Evolutionary conservation across 495 filamentous ascomycete species (phyloP).

Genomic region (Eremomyces bilateralis): DNA sequence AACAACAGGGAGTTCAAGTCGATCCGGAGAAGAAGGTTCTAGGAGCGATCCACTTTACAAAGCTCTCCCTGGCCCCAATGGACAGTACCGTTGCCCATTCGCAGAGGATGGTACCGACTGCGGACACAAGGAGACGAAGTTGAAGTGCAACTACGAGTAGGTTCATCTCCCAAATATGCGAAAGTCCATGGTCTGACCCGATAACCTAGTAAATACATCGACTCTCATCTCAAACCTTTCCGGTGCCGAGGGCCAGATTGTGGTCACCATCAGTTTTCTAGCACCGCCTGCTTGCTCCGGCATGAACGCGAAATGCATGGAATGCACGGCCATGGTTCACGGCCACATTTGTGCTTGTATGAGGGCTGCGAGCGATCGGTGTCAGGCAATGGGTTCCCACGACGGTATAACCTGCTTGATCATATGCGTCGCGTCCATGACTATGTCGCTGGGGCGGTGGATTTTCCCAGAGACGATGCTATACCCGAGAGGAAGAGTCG

Average conservation of each 20-base stretch:
- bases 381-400: conserved; percentile 67
- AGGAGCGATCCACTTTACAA: conserved; percentile 64
- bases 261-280: conserved; percentile 64
- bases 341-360: conserved; percentile 69
- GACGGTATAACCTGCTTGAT: conserved; percentile 82
- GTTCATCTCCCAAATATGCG: conserved; percentile 17
- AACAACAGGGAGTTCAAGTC: no score
- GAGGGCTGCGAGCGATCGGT: conserved; percentile 63
- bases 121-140: conserved; percentile 66
- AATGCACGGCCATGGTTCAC: conserved; percentile 82
- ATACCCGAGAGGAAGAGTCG: no score
- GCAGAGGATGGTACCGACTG: conserved; percentile 45
- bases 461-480: no score
- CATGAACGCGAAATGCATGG: conserved; percentile 89
- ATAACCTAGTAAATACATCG: conserved; percentile 62
- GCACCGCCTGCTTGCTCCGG: conserved; percentile 81
- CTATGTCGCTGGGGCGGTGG: no score
- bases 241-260: conserved; percentile 66
- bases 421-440: conserved; percentile 91
- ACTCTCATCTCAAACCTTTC: conserved; percentile 87
- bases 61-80: conserved; percentile 43
- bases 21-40: conserved; percentile 20
- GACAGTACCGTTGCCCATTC: conserved; percentile 79
- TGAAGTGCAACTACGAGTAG: conserved; percentile 97
- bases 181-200: conserved; percentile 15